Base-by-base conservation (phyloP, 306 rosid species). In the Prunus mume region DNA sequence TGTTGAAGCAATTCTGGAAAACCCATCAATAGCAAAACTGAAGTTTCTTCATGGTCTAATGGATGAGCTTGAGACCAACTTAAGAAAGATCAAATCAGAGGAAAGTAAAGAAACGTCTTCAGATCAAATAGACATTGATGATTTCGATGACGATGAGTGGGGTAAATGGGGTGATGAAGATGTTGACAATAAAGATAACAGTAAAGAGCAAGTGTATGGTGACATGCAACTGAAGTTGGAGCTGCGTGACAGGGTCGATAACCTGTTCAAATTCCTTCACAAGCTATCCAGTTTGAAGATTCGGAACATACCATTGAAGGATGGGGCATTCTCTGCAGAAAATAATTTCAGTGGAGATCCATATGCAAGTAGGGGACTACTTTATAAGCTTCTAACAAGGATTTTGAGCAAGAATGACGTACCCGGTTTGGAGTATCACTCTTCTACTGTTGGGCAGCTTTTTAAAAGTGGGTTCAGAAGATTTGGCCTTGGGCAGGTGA, bases 401-500 rank as follows among this genome's bases (percentile, higher is more conserved):
- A 85, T 90, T 71, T 80, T 94, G 63, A 67, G 88, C 18, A 94
- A 92, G 85, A 69, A 58, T 19, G 96, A 94, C 15, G 87, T 94
- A 41, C 89, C 95, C 2, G 91, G 89, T 76, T 85, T 94, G 85
- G 96, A 91, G 73, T 90, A 94, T 71, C 98, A 94, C 86, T 94
- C 98, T 46, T 88, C 98, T 82, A 90, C 98, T 0, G 96, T 94
- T 60, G 98, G 98, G 51, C 91, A 93, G 62, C 85, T 94, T 64
- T 90, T 91, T 63, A 94, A 91, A 80, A 86, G 93, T 57, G 98
- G 98, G 45, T 90, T 94, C 65, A 93, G 98, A 74, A 91, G 98
- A 86, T 90, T 94, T 82, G 98, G 98, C 86, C 93, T 91, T 77
- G 93, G 97, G 76, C 98, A 94, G 91, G 98, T 94, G 81, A 78